phyloP scores from a whole-genome alignment of 129 eudicot genomes.

The Chrysanthemum makinoi region DNA sequence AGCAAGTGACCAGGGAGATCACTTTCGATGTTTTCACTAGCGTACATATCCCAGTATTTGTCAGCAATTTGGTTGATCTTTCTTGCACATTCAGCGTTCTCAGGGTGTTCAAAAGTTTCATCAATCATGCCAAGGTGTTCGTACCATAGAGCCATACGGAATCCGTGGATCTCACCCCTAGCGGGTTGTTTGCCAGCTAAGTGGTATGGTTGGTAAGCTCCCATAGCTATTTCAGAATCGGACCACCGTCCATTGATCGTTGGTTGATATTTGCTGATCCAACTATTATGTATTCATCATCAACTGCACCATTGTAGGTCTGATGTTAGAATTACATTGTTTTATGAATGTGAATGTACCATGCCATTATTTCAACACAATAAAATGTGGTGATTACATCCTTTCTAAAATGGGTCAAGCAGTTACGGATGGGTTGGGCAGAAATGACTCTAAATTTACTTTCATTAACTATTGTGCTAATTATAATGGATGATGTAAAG shows the following conservation, averaged over 20 bases:
- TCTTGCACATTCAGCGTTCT: conserved; percentile 46
- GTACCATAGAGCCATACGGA: conserved; percentile 82
- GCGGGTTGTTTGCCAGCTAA: conserved; percentile 48
- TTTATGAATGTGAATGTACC: too few relatives aligned
- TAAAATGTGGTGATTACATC: too few relatives aligned
- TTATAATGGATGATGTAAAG: too few relatives aligned
- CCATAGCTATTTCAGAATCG: conserved; percentile 90
- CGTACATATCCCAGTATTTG: conserved; percentile 64
- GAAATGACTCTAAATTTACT: too few relatives aligned
- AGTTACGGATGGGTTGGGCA: too few relatives aligned
- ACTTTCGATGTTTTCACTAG: conserved; percentile 51
- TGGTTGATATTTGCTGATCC: conserved; percentile 90
- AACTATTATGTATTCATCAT: conserved; percentile 77
- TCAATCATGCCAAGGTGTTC: conserved; percentile 87
- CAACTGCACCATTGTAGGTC: conserved; percentile 42
- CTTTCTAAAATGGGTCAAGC: too few relatives aligned
- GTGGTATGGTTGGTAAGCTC: conserved; percentile 76
- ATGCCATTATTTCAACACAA: too few relatives aligned
- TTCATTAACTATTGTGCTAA: too few relatives aligned
- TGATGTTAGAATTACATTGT: conserved; percentile 2
- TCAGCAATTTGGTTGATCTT: conserved; percentile 70
- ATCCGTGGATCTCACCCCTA: conserved; percentile 71
- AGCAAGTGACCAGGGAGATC: conserved; percentile 86
- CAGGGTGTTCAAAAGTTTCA: conserved; percentile 51
- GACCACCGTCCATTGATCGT: conserved; percentile 77